Percentiles rank a stretch among this genome's conserved stretches.
These are phyloP conservation scores for Yarrowia galli DNA, from an alignment of 1,139 yeast species.

Conservation along the genomic window DNA sequence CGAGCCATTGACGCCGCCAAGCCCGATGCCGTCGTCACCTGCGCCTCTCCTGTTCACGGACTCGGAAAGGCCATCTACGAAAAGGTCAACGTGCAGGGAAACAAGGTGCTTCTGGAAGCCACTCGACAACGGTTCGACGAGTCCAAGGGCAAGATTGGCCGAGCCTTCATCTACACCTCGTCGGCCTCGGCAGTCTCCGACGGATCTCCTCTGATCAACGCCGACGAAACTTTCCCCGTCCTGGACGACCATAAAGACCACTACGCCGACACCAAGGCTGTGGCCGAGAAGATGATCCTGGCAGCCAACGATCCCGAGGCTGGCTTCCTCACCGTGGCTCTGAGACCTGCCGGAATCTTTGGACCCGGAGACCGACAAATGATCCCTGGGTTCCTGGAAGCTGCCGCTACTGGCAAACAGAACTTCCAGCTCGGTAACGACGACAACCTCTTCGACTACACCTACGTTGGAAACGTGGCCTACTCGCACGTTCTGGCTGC, in stretches of 20 bases:
- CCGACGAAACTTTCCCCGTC: constrained; percentile 93
- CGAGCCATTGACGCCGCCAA: constrained; percentile 65
- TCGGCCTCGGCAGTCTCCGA: constrained; percentile 97
- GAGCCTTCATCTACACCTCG: constrained; percentile 89
- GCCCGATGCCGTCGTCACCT: constrained; percentile 86
- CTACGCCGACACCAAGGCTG: constrained; percentile 92
- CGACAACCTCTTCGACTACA: constrained; percentile 92
- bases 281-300: constrained; percentile 84
- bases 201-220: constrained; percentile 89
- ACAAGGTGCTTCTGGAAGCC: constrained; percentile 72
- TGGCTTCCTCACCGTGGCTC: constrained; percentile 73
- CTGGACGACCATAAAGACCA: constrained; percentile 95
- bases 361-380: constrained; percentile 99
- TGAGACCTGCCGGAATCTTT: constrained; percentile 97
- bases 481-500: constrained; percentile 96
- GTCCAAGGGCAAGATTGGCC: constrained; percentile 51
- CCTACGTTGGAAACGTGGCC: constrained; percentile 99
- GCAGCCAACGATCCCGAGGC: constrained; percentile 57
- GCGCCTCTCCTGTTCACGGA: constrained; percentile 97
- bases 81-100: constrained; percentile 91
- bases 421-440: constrained; percentile 95
- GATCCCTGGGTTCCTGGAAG: constrained; percentile 89
- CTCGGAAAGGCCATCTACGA: constrained; percentile 78
- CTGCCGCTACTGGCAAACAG: constrained; percentile 84
- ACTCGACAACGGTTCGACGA: constrained; percentile 55